These are phyloP conservation scores for Sclerotinia spermophila DNA, from an alignment of 2,329 filamentous ascomycete genomes.

Conservation along the genomic window DNA sequence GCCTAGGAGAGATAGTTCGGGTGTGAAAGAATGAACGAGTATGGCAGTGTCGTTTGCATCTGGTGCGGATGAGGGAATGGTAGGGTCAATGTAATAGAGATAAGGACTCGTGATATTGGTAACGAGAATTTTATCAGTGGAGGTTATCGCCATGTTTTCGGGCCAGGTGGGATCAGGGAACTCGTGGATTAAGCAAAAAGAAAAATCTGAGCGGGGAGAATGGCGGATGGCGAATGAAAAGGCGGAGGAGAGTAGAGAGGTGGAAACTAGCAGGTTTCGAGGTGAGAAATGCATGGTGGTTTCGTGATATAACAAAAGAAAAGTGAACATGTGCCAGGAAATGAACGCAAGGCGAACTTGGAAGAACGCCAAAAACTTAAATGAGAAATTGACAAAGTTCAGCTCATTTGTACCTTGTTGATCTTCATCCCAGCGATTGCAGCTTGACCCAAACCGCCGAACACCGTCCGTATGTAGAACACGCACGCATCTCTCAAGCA, in stretches of 20 bases:
- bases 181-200: not conserved
- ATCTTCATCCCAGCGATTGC: not conserved
- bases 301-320: not conserved
- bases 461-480: not conserved
- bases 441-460: not conserved
- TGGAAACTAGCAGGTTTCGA: not conserved
- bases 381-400: not conserved
- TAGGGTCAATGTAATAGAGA: slow-evolving; percentile 22
- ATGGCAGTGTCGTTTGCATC: slow-evolving; percentile 12
- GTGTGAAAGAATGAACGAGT: slow-evolving; percentile 22
- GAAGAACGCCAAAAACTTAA: too few relatives aligned
- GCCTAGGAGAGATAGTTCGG: slow-evolving; percentile 34
- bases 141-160: slow-evolving; percentile 27
- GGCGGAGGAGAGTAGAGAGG: not conserved
- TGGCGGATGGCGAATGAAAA: not conserved
- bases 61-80: not conserved
- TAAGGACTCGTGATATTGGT: slow-evolving; percentile 20
- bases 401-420: not conserved
- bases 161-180: slow-evolving; percentile 27
- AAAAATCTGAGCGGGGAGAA: not conserved
- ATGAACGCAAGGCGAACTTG: too few relatives aligned
- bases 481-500: not conserved
- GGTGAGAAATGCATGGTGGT: not conserved
- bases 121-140: slow-evolving; percentile 22
- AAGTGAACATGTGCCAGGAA: not conserved